Percentiles rank a stretch among this genome's conserved stretches.
These are phyloP conservation scores for Bryoerythrophyllum caledonicum DNA, from an alignment of 225 moss, liverwort and hornwort genomes.

Conservation along the genomic window DNA sequence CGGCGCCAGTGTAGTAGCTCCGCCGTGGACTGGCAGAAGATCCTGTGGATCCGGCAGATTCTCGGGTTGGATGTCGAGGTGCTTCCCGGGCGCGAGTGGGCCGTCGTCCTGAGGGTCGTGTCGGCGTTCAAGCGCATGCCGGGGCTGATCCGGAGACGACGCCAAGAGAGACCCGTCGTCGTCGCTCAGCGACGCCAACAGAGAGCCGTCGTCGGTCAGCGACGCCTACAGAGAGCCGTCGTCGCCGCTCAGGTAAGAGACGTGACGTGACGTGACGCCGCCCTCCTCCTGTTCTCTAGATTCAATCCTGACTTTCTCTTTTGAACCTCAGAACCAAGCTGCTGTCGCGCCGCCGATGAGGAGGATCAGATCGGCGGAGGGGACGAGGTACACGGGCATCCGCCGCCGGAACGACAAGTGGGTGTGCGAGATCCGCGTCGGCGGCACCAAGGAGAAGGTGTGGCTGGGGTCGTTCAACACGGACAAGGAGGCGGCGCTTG, in stretches of 20 bases:
- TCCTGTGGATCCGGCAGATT: conserved; percentile 12
- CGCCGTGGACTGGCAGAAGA: conserved; percentile 25
- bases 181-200: too few relatives aligned
- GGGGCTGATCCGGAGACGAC: conserved; percentile 14
- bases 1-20: conserved; percentile 13
- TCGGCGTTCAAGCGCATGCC: conserved; percentile 32
- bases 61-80: conserved; percentile 22
- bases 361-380: conserved; percentile 1
- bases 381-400: conserved; percentile 29
- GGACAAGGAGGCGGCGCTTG: conserved; percentile 48
- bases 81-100: conserved; percentile 31
- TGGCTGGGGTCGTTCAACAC: conserved; percentile 47
- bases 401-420: conserved; percentile 41
- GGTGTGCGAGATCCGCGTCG: conserved; percentile 50
- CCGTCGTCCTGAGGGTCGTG: conserved; percentile 31
- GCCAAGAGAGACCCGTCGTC: conserved; percentile 20
- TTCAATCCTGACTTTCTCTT: too few relatives aligned
- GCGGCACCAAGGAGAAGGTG: conserved; percentile 40
- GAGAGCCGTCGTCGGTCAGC: too few relatives aligned
- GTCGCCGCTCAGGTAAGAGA: too few relatives aligned
- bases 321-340: too few relatives aligned
- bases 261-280: too few relatives aligned
- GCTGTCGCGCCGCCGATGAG: too few relatives aligned
- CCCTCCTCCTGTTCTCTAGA: too few relatives aligned
- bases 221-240: too few relatives aligned